Evolutionary conservation across 768 basidiomycete genomes (phyloP).

Genomic region (Hydnomerulius pinastri): DNA sequence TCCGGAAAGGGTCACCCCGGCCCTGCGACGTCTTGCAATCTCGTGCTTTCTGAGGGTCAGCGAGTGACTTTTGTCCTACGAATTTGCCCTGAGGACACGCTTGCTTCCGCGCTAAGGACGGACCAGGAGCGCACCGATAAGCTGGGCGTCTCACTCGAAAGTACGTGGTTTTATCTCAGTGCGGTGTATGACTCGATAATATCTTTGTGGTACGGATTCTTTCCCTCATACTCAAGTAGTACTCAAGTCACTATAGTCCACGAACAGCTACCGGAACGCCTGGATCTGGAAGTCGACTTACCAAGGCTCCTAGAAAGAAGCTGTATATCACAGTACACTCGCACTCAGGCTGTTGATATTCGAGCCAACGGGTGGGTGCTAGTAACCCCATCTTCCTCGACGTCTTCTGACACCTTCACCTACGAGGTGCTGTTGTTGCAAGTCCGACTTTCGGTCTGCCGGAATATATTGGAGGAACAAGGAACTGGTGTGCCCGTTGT

Average conservation of each 20-base stretch:
- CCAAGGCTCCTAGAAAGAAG: slow-evolving; percentile 92
- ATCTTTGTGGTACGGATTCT: slow-evolving; percentile 50
- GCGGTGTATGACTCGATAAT: slow-evolving; percentile 53
- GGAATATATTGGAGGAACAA: slow-evolving; percentile 85
- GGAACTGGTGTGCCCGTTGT: slow-evolving; percentile 71
- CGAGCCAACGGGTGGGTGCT: slow-evolving; percentile 74
- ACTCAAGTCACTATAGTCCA: slow-evolving; percentile 45
- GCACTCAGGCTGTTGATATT: slow-evolving; percentile 91
- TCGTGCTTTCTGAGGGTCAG: slow-evolving; percentile 82
- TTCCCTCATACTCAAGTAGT: background rate
- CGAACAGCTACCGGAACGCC: slow-evolving; percentile 80
- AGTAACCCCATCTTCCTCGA: no score
- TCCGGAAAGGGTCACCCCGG: slow-evolving; percentile 77
- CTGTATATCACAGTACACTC: slow-evolving; percentile 89
- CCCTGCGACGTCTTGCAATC: slow-evolving; percentile 53
- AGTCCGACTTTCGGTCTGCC: slow-evolving; percentile 95
- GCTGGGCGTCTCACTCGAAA: slow-evolving; percentile 48
- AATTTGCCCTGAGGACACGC: slow-evolving; percentile 52
- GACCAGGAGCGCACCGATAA: slow-evolving; percentile 43
- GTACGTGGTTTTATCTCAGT: no score
- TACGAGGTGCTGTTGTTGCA: slow-evolving; percentile 83
- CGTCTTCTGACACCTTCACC: no score
- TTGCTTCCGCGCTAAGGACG: slow-evolving; percentile 16
- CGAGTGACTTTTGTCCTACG: slow-evolving; percentile 89
- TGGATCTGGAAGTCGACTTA: slow-evolving; percentile 94